Evolutionary conservation across 495 filamentous ascomycete species (phyloP), one percentile per base, ranked within the genome.

Genomic region (Glonium stellatum): DNA sequence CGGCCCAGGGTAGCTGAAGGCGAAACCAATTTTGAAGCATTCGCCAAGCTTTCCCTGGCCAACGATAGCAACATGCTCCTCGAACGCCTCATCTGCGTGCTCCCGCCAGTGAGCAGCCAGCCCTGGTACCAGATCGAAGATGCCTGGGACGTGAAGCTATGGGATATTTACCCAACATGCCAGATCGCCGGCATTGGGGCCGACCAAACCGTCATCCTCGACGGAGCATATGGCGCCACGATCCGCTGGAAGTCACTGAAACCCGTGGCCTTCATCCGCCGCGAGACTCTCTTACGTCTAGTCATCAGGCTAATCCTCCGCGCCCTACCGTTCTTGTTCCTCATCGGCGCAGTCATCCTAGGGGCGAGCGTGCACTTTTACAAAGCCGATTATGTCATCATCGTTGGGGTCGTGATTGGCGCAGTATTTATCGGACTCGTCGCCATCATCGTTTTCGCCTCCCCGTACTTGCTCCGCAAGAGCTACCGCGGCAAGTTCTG

Each of bases 21-120:
- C 8, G 78, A 80, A 53, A 69, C 62, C 1, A 59, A 49, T 2
- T 79, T 78, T 62, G 75, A 79, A 62, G 76, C 76, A 15, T 74
- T 80, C 34, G 76, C 78, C 19, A 66, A 75, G 47, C 69, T 79
- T 9, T 77, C 74, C 21, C 68, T 79, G 0, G 70, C 69, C 1
- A 79, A 79, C 56, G 72, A 75, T 49, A 76, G 69, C 58, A 65
- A 79, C 55, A 57, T 60, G 41, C 65, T 79, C 31, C 61, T 79
- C 19, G 77, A 78, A 60, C 77, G 77, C 21, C 63, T 77, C 52
- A 65, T 76, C 44, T 78, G 75, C 57, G 36, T 75, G 4, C 60
- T 71, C 11, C 74, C 73, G 0, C 57, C 65, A 21, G 36, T 18
- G 22, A 62, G 57, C 5, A 51, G 55, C 52, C 58, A 67, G 42